phyloP scores from a whole-genome alignment of 495 filamentous ascomycete genomes.

The Penicillium egyptiacum region DNA sequence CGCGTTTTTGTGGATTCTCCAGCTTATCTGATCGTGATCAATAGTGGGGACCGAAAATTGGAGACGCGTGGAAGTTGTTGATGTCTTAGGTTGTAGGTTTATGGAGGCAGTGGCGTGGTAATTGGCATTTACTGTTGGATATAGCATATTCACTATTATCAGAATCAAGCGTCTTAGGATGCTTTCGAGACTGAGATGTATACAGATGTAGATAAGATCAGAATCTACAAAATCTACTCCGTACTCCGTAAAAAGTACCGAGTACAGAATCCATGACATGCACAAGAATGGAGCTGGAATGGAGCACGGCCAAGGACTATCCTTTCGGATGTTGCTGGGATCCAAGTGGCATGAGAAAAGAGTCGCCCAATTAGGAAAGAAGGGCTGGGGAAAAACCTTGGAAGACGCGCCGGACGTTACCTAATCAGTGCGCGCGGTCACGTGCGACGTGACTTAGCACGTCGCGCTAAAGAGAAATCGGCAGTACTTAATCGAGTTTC shows the following conservation, averaged over 20 bases:
- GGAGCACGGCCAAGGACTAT: constrained; percentile 18
- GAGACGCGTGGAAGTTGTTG: constrained; percentile 18
- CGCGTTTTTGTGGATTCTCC: constrained; percentile 15
- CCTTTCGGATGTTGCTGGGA: constrained; percentile 33
- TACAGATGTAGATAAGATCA: constrained; percentile 13
- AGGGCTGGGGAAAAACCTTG: constrained; percentile 10
- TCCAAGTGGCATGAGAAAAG: constrained; percentile 27
- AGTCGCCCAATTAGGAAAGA: constrained; percentile 10
- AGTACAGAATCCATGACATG: constrained; percentile 6
- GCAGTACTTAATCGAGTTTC: constrained; percentile 32
- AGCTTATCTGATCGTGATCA: constrained; percentile 34
- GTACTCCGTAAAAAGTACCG: too few species aligned
- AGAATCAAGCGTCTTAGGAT: neutral
- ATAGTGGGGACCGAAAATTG: constrained; percentile 23
- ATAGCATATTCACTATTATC: neutral
- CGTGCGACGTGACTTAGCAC: constrained; percentile 49
- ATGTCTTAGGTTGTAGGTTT: neutral
- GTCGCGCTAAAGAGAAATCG: constrained; percentile 44
- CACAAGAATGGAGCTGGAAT: constrained; percentile 25
- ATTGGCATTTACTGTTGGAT: neutral
- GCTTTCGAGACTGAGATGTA: neutral
- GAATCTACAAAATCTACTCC: constrained; percentile 2
- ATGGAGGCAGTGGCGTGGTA: neutral
- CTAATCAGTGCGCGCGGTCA: constrained; percentile 33
- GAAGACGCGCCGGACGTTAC: constrained; percentile 8